Percentiles rank a stretch among this genome's conserved stretches.
Evolutionary conservation across 129 eudicot species (phyloP).

Genomic region (Helianthus annuus): DNA sequence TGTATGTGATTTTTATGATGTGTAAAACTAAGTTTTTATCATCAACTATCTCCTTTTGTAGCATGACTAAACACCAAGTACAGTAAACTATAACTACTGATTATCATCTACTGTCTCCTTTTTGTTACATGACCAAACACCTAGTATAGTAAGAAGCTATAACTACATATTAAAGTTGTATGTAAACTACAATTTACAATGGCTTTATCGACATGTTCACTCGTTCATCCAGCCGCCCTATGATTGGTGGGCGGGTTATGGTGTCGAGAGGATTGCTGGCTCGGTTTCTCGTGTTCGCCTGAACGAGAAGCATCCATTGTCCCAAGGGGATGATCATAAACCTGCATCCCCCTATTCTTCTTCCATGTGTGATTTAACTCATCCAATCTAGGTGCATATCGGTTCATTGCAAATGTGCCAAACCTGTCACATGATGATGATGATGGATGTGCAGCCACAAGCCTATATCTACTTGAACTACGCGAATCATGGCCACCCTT

Average conservation of each 20-base stretch:
- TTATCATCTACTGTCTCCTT: too few species aligned
- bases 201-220: neutral
- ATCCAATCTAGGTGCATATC: constrained; percentile 20
- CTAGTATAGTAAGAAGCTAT: too few species aligned
- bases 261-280: neutral
- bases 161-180: neutral
- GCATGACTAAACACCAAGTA: too few species aligned
- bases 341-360: constrained; percentile 4
- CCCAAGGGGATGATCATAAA: constrained; percentile 26
- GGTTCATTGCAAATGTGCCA: neutral
- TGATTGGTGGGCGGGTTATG: neutral
- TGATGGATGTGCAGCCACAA: neutral
- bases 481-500: neutral
- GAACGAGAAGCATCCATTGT: constrained; percentile 1
- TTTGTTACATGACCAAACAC: too few species aligned
- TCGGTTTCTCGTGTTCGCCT: too few species aligned
- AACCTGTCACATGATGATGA: neutral
- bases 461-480: neutral
- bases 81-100: too few species aligned
- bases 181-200: neutral
- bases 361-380: constrained; percentile 42
- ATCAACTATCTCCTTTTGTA: too few species aligned
- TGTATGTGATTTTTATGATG: too few species aligned
- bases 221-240: neutral
- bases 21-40: too few species aligned